Evolutionary conservation across 106 monocot genomes (phyloP).

Genomic region (Amphibolis antarctica): DNA sequence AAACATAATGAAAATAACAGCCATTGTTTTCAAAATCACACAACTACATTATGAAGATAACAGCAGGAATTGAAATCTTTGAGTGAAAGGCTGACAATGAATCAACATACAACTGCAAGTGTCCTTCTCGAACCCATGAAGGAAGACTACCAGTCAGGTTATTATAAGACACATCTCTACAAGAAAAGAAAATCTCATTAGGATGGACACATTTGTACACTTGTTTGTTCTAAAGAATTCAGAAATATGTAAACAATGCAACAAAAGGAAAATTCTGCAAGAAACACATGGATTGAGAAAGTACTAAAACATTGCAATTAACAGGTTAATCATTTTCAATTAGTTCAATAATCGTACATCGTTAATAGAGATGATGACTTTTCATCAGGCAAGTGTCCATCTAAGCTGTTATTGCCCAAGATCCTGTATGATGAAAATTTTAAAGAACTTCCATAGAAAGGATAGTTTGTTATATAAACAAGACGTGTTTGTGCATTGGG

Average conservation of each 20-base stretch:
- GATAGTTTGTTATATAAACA: neutral
- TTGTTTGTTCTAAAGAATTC: neutral
- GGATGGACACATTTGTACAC: neutral
- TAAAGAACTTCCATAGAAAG: neutral
- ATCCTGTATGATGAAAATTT: slow-evolving; percentile 34
- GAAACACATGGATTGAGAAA: no score
- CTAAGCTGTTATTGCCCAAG: slow-evolving; percentile 78
- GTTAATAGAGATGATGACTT: slow-evolving; percentile 39
- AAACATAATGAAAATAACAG: no score
- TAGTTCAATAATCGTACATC: slow-evolving; percentile 26
- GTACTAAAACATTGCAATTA: no score
- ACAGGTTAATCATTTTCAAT: neutral
- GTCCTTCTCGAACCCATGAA: slow-evolving; percentile 38
- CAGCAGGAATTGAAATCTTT: no score
- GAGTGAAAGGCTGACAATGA: no score
- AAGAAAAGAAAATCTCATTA: slow-evolving; percentile 8
- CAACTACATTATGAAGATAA: no score
- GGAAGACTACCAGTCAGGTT: slow-evolving; percentile 69
- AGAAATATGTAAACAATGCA: neutral
- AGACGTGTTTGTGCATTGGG: neutral
- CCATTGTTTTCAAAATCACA: no score
- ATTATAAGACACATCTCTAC: slow-evolving; percentile 88
- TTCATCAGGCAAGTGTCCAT: slow-evolving; percentile 43
- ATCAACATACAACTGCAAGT: neutral
- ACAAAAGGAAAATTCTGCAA: neutral